Evolutionary conservation across 2,329 filamentous ascomycete species (phyloP).

Genomic region (Diaporthe citrichinensis): DNA sequence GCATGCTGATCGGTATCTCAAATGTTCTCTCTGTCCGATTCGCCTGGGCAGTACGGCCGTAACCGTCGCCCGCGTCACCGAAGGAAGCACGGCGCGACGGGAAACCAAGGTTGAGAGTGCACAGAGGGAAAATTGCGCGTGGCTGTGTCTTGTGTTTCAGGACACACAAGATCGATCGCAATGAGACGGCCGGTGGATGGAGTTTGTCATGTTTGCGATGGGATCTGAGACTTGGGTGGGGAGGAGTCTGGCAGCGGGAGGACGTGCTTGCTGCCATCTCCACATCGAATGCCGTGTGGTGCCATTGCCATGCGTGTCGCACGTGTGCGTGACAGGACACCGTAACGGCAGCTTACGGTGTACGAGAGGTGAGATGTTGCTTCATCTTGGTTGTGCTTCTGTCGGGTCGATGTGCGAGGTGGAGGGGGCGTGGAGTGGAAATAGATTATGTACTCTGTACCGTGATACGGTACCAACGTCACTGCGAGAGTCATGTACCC

Average conservation of each 20-base stretch:
- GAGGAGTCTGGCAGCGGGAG: background rate
- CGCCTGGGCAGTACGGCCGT: background rate
- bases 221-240: slow-evolving; percentile 11
- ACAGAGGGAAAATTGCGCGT: background rate
- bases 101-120: background rate
- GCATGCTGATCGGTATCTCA: slow-evolving; percentile 24
- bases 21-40: background rate
- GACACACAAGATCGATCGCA: slow-evolving; percentile 15
- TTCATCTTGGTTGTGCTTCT: background rate
- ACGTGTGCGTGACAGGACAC: slow-evolving; percentile 4
- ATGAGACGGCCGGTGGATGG: background rate
- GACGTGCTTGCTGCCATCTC: background rate
- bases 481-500: background rate
- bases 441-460: background rate
- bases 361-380: background rate
- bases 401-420: background rate
- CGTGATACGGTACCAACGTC: rapidly evolving
- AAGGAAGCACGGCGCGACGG: background rate
- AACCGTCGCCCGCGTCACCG: background rate
- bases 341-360: background rate
- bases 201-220: slow-evolving; percentile 22
- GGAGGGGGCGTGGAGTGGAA: background rate
- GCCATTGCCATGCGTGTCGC: background rate
- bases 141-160: slow-evolving; percentile 25
- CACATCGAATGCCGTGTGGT: background rate